Conservation (phyloP, 1,139 yeast genomes). For the Pichia sp. region DNA sequence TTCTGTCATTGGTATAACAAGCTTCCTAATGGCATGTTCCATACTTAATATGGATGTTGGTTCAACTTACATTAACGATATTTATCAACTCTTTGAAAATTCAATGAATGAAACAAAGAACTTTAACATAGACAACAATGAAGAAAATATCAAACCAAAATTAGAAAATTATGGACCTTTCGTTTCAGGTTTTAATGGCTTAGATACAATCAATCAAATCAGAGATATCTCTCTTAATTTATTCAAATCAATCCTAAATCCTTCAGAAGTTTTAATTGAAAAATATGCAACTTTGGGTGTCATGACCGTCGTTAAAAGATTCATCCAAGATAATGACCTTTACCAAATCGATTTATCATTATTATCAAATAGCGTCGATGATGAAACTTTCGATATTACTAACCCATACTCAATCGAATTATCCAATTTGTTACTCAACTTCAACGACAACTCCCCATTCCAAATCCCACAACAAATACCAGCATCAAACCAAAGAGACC, state of each 20-base stretch:
- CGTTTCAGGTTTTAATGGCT: slow-evolving; percentile 48
- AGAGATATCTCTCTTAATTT: slow-evolving; percentile 47
- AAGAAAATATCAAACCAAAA: neutral
- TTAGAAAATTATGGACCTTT: slow-evolving; percentile 39
- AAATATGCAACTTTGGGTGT: slow-evolving; percentile 47
- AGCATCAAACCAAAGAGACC: slow-evolving; percentile 13
- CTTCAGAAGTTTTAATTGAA: slow-evolving; percentile 54
- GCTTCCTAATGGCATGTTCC: slow-evolving; percentile 70
- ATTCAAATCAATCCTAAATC: slow-evolving; percentile 43
- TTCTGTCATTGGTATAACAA: slow-evolving; percentile 64
- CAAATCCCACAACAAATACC: neutral
- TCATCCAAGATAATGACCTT: slow-evolving; percentile 27
- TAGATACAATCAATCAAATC: slow-evolving; percentile 41
- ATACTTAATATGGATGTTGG: slow-evolving; percentile 46
- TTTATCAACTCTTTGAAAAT: slow-evolving; percentile 22
- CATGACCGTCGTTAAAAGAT: slow-evolving; percentile 31
- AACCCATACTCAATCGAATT: slow-evolving; percentile 15
- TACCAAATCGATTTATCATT: slow-evolving; percentile 20
- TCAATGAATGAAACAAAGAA: slow-evolving; percentile 9
- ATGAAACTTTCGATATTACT: neutral
- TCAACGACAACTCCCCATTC: slow-evolving; percentile 16
- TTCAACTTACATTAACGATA: slow-evolving; percentile 29
- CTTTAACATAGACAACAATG: slow-evolving; percentile 12
- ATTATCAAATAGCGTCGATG: slow-evolving; percentile 11
- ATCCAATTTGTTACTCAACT: slow-evolving; percentile 18